Percentiles rank a stretch among this genome's conserved stretches.
phyloP scores from a whole-genome alignment of 192 early-diverging fungal species.

The Linnemannia zychae region DNA sequence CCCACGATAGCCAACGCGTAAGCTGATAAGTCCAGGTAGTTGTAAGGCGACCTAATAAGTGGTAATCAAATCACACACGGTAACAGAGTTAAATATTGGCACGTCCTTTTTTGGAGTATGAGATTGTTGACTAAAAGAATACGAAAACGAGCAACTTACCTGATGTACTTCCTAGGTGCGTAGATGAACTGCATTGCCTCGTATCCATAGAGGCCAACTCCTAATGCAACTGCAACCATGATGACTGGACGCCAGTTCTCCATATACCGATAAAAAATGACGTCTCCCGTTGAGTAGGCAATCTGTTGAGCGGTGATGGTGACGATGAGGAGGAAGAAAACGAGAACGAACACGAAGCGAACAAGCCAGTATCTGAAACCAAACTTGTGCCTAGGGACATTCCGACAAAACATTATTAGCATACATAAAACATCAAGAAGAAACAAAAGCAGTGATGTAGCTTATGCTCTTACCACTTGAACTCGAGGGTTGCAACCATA shows the following conservation, averaged over 20 bases:
- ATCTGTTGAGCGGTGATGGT: slow-evolving; percentile 37
- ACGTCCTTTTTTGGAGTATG: not conserved
- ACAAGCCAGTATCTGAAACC: slow-evolving; percentile 34
- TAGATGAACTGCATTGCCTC: slow-evolving; percentile 39
- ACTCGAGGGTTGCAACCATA: slow-evolving; percentile 47
- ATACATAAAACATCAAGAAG: not conserved
- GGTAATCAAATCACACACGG: not conserved
- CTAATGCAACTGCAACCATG: slow-evolving; percentile 18
- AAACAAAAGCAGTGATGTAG: not conserved
- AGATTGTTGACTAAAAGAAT: not conserved
- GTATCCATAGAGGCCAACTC: slow-evolving; percentile 18
- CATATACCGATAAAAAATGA: not conserved
- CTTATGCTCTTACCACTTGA: slow-evolving; percentile 39
- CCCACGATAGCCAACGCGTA: slow-evolving; percentile 31
- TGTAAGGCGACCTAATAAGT: slow-evolving; percentile 37
- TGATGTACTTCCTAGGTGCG: slow-evolving; percentile 31
- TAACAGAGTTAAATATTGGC: not conserved
- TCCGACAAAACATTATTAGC: not conserved
- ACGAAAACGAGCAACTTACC: slow-evolving; percentile 2
- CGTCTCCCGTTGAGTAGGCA: not conserved
- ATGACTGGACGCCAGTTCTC: slow-evolving; percentile 23
- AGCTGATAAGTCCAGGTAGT: slow-evolving; percentile 40
- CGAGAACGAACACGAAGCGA: slow-evolving; percentile 21
- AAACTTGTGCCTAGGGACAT: slow-evolving; percentile 40
- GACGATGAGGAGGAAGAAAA: slow-evolving; percentile 35